phyloP scores from a whole-genome alignment of 2,329 filamentous ascomycete genomes.

The Aspergillus novoparasiticus region DNA sequence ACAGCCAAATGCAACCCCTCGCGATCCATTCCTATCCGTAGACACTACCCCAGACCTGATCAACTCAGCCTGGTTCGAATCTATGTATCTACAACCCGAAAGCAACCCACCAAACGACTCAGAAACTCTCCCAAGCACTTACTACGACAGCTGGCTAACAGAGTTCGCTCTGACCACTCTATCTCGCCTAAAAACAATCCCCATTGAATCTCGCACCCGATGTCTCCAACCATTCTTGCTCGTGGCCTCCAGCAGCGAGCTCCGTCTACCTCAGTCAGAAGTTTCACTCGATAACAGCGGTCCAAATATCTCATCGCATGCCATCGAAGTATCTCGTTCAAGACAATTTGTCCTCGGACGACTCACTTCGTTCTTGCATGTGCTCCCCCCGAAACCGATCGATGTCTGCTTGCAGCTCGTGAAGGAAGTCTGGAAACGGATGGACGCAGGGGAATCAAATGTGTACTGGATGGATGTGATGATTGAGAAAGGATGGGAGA shows the following conservation, averaged over 20 bases:
- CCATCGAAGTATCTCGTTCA: constrained; percentile 51
- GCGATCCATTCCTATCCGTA: constrained; percentile 26
- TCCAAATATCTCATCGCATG: constrained; percentile 36
- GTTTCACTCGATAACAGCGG: constrained; percentile 12
- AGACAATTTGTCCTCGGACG: constrained; percentile 54
- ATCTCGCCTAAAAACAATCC: constrained; percentile 52
- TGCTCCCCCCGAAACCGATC: constrained; percentile 56
- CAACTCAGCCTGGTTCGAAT: constrained; percentile 20
- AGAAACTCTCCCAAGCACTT: constrained; percentile 27
- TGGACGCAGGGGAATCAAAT: constrained; percentile 50
- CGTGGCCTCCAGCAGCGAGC: constrained; percentile 54
- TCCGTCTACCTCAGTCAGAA: constrained; percentile 45
- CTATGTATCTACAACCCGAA: constrained; percentile 13
- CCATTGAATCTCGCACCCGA: constrained; percentile 55
- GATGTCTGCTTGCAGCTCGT: constrained; percentile 54
- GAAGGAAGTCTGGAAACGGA: constrained; percentile 55
- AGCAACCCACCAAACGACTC: constrained; percentile 16
- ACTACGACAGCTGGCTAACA: constrained; percentile 49
- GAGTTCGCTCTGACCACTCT: constrained; percentile 56
- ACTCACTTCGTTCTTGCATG: constrained; percentile 49
- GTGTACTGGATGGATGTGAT: constrained; percentile 61
- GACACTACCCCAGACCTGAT: constrained; percentile 26
- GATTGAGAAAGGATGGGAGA: constrained; percentile 60
- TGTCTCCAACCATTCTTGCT: constrained; percentile 58
- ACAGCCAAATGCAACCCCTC: constrained; percentile 21